These are phyloP conservation scores for Tuber aestivum DNA, from an alignment of 495 filamentous ascomycete genomes.

Conservation along the genomic window DNA sequence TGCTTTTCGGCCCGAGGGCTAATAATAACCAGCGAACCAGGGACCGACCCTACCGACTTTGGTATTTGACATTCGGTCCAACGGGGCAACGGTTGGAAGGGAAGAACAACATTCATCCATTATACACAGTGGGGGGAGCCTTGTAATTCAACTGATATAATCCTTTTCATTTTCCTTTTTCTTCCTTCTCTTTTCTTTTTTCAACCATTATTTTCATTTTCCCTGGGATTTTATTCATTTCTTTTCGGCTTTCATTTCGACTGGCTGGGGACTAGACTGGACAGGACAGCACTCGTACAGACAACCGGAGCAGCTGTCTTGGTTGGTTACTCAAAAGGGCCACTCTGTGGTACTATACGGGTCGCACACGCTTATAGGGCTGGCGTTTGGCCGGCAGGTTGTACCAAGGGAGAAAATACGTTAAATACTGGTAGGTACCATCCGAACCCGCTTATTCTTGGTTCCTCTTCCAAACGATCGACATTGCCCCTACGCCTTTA, in stretches of 20 bases:
- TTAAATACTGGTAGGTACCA: conserved; percentile 22
- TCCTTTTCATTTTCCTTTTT: not conserved
- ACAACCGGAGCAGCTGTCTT: not conserved
- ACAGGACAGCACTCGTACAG: not conserved
- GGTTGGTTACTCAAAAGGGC: conserved; percentile 5
- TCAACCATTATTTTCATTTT: not conserved
- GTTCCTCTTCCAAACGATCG: conserved; percentile 1
- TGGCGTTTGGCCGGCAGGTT: not conserved
- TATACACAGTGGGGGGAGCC: not conserved
- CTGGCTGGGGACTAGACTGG: not conserved
- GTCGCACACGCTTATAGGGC: not conserved
- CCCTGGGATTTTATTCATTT: not conserved
- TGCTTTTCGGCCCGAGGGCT: not conserved
- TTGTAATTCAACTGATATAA: conserved; percentile 2
- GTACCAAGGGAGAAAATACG: not conserved
- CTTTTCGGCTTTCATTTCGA: not conserved
- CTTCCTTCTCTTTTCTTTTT: not conserved
- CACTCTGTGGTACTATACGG: not conserved
- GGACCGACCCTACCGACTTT: not conserved
- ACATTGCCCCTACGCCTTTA: conserved; percentile 4
- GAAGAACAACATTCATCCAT: not conserved
- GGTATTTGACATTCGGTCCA: not conserved
- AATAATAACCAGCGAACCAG: conserved; percentile 5
- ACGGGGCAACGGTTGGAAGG: conserved; percentile 1
- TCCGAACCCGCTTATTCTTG: conserved; percentile 22